A percentile compares a stretch with the other conserved stretches of the same genome.
Evolutionary conservation across 805 yeast genomes (phyloP).

Genomic region (Suhomyces canberraensis): DNA sequence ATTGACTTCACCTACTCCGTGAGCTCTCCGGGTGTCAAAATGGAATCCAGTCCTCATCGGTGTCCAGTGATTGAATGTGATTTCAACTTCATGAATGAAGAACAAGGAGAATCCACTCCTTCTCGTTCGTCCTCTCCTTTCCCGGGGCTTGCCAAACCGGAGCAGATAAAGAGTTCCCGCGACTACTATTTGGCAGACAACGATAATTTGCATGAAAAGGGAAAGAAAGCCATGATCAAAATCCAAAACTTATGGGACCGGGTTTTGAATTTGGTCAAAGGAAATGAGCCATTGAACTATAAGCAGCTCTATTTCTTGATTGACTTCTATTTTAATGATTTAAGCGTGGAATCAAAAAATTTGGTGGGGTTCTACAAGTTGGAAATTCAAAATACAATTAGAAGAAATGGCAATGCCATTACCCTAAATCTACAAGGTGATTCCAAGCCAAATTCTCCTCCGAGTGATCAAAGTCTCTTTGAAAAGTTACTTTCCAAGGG

Average conservation of each 20-base stretch:
- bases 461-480: conserved; percentile 15
- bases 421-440: conserved; percentile 5
- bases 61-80: conserved; percentile 44
- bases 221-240: conserved; percentile 11
- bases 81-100: conserved; percentile 34
- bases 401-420: conserved; percentile 15
- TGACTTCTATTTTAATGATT: conserved; percentile 24
- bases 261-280: conserved; percentile 15
- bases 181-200: conserved; percentile 3
- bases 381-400: conserved; percentile 20
- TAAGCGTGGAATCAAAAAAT: conserved; percentile 20
- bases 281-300: conserved; percentile 18
- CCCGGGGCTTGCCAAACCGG: conserved; percentile 1
- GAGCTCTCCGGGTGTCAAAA: conserved; percentile 5
- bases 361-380: conserved; percentile 23
- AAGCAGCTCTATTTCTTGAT: conserved; percentile 27
- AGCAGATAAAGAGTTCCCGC: not conserved
- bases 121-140: conserved; percentile 7
- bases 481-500: conserved; percentile 21
- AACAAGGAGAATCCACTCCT: conserved; percentile 4
- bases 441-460: not conserved
- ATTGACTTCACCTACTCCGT: conserved; percentile 22
- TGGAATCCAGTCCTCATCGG: conserved; percentile 4
- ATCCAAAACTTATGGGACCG: conserved; percentile 29
- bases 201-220: conserved; percentile 4